Evolutionary conservation across 495 filamentous ascomycete species (phyloP), one percentile per base, ranked within the genome.

Genomic region (Penicillium odoratum): DNA sequence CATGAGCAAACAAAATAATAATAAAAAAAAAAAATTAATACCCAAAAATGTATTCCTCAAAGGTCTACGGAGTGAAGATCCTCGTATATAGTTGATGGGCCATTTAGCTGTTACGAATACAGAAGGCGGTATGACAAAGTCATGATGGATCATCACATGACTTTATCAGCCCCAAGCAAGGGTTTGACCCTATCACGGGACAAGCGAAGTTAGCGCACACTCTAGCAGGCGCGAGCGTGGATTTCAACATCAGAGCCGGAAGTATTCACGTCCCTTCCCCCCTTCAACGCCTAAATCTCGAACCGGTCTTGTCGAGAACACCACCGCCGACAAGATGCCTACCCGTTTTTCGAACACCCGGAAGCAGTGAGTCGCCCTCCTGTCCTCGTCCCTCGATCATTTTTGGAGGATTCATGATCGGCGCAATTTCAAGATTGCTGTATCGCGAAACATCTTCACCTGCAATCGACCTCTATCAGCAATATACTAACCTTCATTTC

Each of bases 331-430:
- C 75, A 78, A 78, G 74, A 92, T 93, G 90, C 89, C 90, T 85
- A 92, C 89, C 75, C 83, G 88, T 77, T 80, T 88, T 63, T 84
- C 83, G 55, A 89, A 92, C 77, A 93, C 89, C 73, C 81, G 90
- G 76, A 93, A 92, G 79, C 85, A 88, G 88, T 90, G 85, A 69
- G 87, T 86, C 64, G 61, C 42, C 48, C 53, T 65, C 52, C 56
- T 57, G 61, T 62, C 56, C 56, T 53, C 62, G 55, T 47, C 53
- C 38, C 52, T 62, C 59, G 26, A 34, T 26, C 28, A 16, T 16
- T 31, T 30, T 57, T 51, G 54, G 38, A 15, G n/a, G 54, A 64
- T 62, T 30, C 58, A 51, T 45, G 58, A 68, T 56, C 52, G 43
- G 48, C 64, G 48, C 48, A 61, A 61, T 55, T 64, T 66, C 64